These are phyloP conservation scores for Lignosus rhinocerotis DNA, from an alignment of 1,284 basidiomycete species.

Conservation along the genomic window DNA sequence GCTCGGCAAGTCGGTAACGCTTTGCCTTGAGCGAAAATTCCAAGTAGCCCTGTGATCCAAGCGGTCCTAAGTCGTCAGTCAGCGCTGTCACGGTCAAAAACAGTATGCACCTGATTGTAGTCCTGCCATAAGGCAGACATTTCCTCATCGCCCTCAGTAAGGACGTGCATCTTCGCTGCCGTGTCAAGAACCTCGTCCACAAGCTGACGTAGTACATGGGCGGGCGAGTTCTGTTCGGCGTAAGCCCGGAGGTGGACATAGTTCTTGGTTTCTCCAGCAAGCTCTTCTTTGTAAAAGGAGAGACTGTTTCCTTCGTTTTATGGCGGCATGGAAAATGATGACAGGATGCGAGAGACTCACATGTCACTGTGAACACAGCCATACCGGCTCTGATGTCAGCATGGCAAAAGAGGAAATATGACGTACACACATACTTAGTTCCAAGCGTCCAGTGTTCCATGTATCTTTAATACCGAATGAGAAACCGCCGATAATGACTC, in stretches of 20 bases:
- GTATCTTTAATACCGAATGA: not conserved
- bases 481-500: not conserved
- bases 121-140: conserved; percentile 10
- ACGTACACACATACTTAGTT: conserved; percentile 9
- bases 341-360: not conserved
- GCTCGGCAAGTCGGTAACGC: conserved; percentile 18
- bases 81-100: not conserved
- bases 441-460: conserved; percentile 16
- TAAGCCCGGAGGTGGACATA: conserved; percentile 16
- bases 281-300: conserved; percentile 23
- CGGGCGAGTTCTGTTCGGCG: conserved; percentile 1
- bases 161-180: not conserved
- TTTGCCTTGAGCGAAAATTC: conserved; percentile 19
- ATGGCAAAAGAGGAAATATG: not conserved
- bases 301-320: not conserved
- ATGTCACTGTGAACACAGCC: conserved; percentile 15
- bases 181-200: conserved; percentile 16
- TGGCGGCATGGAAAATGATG: too few relatives aligned
- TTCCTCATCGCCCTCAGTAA: conserved; percentile 6
- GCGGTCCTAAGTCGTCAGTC: not conserved
- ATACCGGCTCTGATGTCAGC: not conserved
- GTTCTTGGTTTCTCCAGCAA: conserved; percentile 16
- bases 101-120: conserved; percentile 1
- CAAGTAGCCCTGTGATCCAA: conserved; percentile 10
- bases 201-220: conserved; percentile 8